phyloP scores from a whole-genome alignment of 139 green algal genomes.

The Micractinium conductrix region DNA sequence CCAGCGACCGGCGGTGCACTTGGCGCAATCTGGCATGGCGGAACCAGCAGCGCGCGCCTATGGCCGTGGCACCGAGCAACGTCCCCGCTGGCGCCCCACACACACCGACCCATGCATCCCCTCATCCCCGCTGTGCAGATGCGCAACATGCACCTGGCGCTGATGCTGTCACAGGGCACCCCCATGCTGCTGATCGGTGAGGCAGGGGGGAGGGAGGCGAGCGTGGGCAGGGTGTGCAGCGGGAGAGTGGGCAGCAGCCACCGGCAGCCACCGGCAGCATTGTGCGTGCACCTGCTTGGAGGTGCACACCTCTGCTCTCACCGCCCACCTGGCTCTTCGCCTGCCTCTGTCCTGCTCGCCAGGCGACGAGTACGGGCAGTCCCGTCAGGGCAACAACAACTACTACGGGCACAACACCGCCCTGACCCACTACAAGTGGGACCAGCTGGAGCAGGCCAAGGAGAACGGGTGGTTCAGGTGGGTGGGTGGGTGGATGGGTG shows the following conservation, averaged over 20 bases:
- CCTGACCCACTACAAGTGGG: conserved; percentile 84
- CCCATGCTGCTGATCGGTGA: conserved; percentile 91
- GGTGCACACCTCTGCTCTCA: too few species aligned
- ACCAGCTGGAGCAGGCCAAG: conserved; percentile 52
- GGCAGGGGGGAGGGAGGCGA: too few species aligned
- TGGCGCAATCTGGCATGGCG: too few species aligned
- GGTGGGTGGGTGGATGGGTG: background rate
- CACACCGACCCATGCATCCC: too few species aligned
- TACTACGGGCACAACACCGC: conserved; percentile 97
- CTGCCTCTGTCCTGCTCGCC: background rate
- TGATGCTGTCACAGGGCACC: conserved; percentile 91
- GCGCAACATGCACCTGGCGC: conserved; percentile 89
- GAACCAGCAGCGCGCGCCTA: too few species aligned
- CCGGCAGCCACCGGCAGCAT: too few species aligned
- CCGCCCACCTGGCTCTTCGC: background rate
- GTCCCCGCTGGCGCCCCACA: too few species aligned
- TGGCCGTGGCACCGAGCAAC: too few species aligned
- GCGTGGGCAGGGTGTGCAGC: too few species aligned
- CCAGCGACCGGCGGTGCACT: too few species aligned
- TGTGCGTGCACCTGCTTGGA: too few species aligned
- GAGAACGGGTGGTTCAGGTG: conserved; percentile 50
- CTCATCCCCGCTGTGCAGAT: conserved; percentile 76
- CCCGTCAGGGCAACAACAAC: conserved; percentile 98
- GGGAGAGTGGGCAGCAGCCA: too few species aligned
- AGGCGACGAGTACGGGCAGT: conserved; percentile 91